A percentile compares a stretch with the other conserved stretches of the same genome.
Evolutionary conservation across 495 filamentous ascomycete species (phyloP).

Genomic region (Pyronema omphalodes): DNA sequence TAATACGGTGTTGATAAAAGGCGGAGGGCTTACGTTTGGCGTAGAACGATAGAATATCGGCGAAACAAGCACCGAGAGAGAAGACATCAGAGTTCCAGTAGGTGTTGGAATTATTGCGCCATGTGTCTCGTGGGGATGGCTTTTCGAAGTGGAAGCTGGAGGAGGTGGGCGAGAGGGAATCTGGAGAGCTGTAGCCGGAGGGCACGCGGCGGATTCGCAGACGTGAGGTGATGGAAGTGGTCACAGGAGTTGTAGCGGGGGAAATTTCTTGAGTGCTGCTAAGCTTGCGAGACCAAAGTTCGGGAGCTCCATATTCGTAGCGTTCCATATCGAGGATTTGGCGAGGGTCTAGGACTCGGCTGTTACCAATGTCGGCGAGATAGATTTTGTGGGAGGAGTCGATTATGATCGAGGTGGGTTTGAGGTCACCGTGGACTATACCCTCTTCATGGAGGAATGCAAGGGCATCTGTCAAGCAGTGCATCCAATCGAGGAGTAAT

Average conservation of each 20-base stretch:
- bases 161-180: conserved; percentile 14
- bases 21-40: conserved; percentile 51
- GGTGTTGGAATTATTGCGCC: conserved; percentile 31
- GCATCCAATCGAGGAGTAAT: conserved; percentile 66
- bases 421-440: conserved; percentile 59
- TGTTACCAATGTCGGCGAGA: conserved; percentile 54
- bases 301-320: conserved; percentile 78
- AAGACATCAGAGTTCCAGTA: conserved; percentile 43
- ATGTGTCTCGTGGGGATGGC: conserved; percentile 14
- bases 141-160: conserved; percentile 20
- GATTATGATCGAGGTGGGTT: conserved; percentile 65
- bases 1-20: conserved; percentile 54
- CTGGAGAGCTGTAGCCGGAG: background rate
- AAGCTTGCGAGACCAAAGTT: conserved; percentile 38
- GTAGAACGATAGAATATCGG: conserved; percentile 51
- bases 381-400: conserved; percentile 50
- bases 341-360: conserved; percentile 35
- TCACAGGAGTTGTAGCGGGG: conserved; percentile 3
- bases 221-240: conserved; percentile 1
- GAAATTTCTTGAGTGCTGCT: conserved; percentile 5
- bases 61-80: conserved; percentile 52
- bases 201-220: conserved; percentile 5
- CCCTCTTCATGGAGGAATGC: conserved; percentile 58
- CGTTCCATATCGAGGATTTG: conserved; percentile 50
- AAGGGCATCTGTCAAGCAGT: conserved; percentile 63